Evolutionary conservation across 768 basidiomycete species (phyloP), one percentile per base, ranked within the genome.

Genomic region (Termitomyces eurrhizus): DNA sequence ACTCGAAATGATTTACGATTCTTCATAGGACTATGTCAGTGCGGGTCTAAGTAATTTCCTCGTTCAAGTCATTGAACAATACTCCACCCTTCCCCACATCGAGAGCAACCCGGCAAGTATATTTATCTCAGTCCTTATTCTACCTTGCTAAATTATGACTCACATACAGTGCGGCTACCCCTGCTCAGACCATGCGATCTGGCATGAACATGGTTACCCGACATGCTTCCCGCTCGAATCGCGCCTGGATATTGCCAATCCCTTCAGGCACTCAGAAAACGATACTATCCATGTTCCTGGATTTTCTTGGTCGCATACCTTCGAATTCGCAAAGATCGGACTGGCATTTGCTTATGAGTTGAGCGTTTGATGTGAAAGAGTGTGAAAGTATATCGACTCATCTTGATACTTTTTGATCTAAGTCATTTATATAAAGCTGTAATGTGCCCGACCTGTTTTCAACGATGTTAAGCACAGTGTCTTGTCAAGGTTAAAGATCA

Each of bases 161-260:
- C 14, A 13, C 49, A 42, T 24, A 16, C 35, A 63, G 64, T 67
- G 66, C 67, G 86, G 83, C 16, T 88, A 88, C 64, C 86, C 85
- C 35, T 89, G 88, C 72, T 85, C 83, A 37, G 87, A 89, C 66
- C 88, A 88, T 64, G 86, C 85, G 29, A 81, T 82, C 24, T 87
- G 85, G 85, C 71, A 68, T 48, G 81, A 81, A 69, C 82, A 82
- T 32, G 87, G 88, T 54, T 88, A 87, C 65, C 85, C 84, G 24
- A 80, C 66, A 16, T 64, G 68, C 46, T 62, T 67, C 66, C 69
- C 70, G 2, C 59, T 65, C 37, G 65, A 68, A 48, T 41, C 58
- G 32, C 62, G 58, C 78, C 65, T 62, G 5, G 67, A 70, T 21
- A 67, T 70, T 2, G 58, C 65, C 37, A 60, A 60, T 52, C 64